Evolutionary conservation across 805 yeast species (phyloP), one percentile per base, ranked within the genome.

Genomic region (Kluyveromyces nonfermentans): DNA sequence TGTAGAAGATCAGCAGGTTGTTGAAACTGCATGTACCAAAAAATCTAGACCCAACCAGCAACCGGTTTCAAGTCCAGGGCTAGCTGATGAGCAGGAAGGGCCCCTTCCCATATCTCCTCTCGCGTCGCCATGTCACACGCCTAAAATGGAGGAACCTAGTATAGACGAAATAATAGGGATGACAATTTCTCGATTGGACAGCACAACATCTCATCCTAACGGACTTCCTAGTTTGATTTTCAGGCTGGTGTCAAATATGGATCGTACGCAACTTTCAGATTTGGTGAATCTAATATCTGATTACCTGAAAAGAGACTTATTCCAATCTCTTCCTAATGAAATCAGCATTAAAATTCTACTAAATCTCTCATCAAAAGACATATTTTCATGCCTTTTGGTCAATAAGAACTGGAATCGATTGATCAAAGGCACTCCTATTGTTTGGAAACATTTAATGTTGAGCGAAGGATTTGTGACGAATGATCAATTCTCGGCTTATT

Each of bases 311-410:
- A 75, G 90, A 55, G 97, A 93, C 55, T 63, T 93, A 34, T 60
- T 90, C 8, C 58, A 78, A 10, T 65, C 73, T 38, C 65, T 93
- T 25, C 98, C 98, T 0, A 55, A 75, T 0, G 97, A 93, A 57
- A 69, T 93, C 9, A 64, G 85, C 2, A 68, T 75, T 50, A 74
- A 77, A 37, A 78, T 93, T 8, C 67, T 93, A 42, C 65, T 73
- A 2, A 72, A 76, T 46, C 68, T 90, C 45, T 89, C 85, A 55
- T 73, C 74, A 49, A 56, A 67, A 36, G 76, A 89, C 3, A 69
- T 93, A 19, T 67, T 79, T 32, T 69, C 73, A 8, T 74, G 82
- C 12, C 68, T 85, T 3, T 67, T 68, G 46, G 95, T 88, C 1
- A 82, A 83, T 43, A 73, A 68, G 39, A 65, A 67, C 42, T 93